Base-by-base conservation (phyloP, 2,329 filamentous ascomycete species). In the Beauveria asiatica region DNA sequence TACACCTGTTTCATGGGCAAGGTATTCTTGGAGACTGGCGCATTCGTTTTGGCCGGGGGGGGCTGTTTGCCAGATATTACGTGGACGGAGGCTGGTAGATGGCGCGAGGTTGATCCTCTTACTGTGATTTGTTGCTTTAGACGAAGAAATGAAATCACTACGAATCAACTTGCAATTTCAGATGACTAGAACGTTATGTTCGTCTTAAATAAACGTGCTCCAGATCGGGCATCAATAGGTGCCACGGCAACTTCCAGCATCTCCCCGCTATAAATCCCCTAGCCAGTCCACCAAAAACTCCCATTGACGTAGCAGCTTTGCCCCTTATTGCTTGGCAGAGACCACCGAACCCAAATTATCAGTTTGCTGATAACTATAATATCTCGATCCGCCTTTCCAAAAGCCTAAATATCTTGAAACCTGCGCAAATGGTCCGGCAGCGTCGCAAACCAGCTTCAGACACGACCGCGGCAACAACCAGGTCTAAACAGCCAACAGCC, bases 341-440 rank as follows among this genome's bases (percentile, higher is more conserved):
- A 50, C 44, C 19, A 30, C 27, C 44, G 48, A 23, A 39, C 41
- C 11, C 33, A 37, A 37, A 37, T 37, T 13, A 37, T 16, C 33
- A 16, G 13, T 25, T 44, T 16, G 17, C 27, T 13, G 17, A 8
- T 8, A 3, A 39, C 19, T 6, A 33, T 33, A 27, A 41, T 54
- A 27, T 19, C n/a, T 37, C 17, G n/a, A 23, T 21, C 41, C 11
- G 11, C 13, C 44, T 25, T 17, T 16, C 21, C n/a, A 2, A 19
- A 42, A 54, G 13, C 6, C 16, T 25, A 25, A 39, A 52, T n/a
- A 49, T 37, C 25, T 45, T 55, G 9, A 59, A 61, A 62, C 61
- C 56, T 42, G 45, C n/a, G 23, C 50, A 61, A 59, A 72, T 71
- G 69, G 61, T 70, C 60, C 70, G 70, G 21, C 68, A 69, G 62